These are phyloP conservation scores for Nemania diffusa DNA, from an alignment of 2,329 filamentous ascomycete species.

Conservation along the genomic window DNA sequence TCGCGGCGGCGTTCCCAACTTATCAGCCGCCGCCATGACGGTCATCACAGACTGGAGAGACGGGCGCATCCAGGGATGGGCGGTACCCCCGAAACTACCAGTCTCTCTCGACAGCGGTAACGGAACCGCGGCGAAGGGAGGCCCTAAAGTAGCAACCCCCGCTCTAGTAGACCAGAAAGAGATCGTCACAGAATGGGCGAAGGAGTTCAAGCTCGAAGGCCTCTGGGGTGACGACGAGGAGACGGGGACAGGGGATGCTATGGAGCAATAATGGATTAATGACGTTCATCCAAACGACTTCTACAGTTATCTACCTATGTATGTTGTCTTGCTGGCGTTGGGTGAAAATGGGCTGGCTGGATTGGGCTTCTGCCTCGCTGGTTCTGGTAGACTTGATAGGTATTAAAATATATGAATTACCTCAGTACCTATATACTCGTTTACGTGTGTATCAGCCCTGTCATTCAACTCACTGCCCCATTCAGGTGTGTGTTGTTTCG, in stretches of 20 bases:
- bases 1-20: slow-evolving; percentile 88
- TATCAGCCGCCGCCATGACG: slow-evolving; percentile 86
- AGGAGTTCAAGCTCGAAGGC: slow-evolving; percentile 94
- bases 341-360: slow-evolving; percentile 16
- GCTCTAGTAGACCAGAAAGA: slow-evolving; percentile 68
- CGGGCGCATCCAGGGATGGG: slow-evolving; percentile 93
- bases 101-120: slow-evolving; percentile 54
- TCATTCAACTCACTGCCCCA: background rate
- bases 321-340: slow-evolving; percentile 28
- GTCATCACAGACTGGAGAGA: slow-evolving; percentile 98
- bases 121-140: slow-evolving; percentile 11
- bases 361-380: background rate
- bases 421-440: background rate
- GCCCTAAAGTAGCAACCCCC: slow-evolving; percentile 9
- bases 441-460: no score
- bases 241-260: slow-evolving; percentile 56
- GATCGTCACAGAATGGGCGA: slow-evolving; percentile 83
- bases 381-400: slow-evolving; percentile 18
- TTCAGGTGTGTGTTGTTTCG: background rate
- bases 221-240: slow-evolving; percentile 78
- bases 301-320: slow-evolving; percentile 3
- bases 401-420: background rate
- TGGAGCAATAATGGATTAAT: slow-evolving; percentile 58
- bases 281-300: background rate
- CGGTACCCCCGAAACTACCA: slow-evolving; percentile 76